phyloP scores from a whole-genome alignment of 1,284 basidiomycete genomes.

The Salmacisia buchloeana region DNA sequence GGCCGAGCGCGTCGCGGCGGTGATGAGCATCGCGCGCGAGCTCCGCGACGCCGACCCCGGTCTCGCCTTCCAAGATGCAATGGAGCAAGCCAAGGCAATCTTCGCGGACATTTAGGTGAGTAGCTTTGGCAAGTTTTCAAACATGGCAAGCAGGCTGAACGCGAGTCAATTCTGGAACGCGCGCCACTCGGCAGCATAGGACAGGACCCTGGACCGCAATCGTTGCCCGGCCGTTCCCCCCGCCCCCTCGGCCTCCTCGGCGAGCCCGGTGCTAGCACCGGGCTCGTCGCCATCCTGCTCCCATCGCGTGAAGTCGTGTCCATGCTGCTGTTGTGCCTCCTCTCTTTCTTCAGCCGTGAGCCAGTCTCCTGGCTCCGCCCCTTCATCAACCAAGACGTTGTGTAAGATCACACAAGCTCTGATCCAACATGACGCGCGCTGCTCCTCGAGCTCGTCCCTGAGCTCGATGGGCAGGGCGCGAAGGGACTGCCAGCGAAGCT shows the following conservation, averaged over 20 bases:
- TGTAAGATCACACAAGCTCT: background rate
- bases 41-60: background rate
- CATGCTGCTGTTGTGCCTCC: background rate
- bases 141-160: too few relatives aligned
- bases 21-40: background rate
- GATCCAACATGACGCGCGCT: background rate
- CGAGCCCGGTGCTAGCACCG: background rate
- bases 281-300: background rate
- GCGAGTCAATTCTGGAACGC: background rate
- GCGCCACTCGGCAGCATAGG: background rate
- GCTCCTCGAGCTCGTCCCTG: background rate
- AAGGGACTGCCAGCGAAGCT: slow-evolving; percentile 2
- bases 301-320: background rate
- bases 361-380: background rate
- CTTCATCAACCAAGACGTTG: background rate
- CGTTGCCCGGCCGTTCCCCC: background rate
- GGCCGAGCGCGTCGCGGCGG: background rate
- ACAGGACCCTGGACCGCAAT: background rate
- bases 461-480: background rate
- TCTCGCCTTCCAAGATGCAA: background rate
- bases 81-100: background rate
- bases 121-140: background rate
- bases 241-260: background rate
- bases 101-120: background rate
- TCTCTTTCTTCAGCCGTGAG: background rate